phyloP scores from a whole-genome alignment of 805 yeast species.

The Lipomyces anomalus region DNA sequence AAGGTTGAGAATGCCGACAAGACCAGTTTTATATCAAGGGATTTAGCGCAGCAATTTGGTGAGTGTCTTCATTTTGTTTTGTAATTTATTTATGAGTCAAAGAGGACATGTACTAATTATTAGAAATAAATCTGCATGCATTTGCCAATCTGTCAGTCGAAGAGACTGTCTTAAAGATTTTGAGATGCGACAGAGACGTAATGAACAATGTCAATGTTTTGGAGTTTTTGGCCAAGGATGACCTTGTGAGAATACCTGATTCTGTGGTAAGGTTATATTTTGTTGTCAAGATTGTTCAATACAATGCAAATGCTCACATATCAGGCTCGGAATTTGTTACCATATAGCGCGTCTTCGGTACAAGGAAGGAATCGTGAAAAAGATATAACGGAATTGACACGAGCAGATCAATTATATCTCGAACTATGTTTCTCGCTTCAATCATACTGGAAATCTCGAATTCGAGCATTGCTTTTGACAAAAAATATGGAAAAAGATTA shows the following conservation, averaged over 20 bases:
- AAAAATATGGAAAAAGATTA: slow-evolving; percentile 75
- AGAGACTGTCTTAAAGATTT: slow-evolving; percentile 61
- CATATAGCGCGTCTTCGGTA: slow-evolving; percentile 63
- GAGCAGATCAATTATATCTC: slow-evolving; percentile 80
- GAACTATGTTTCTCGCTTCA: slow-evolving; percentile 78
- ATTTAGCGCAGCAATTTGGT: slow-evolving; percentile 90
- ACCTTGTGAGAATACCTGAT: slow-evolving; percentile 67
- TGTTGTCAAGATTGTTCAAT: background rate
- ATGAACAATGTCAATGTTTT: slow-evolving; percentile 64
- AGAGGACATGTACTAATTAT: too few species aligned
- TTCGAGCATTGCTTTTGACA: slow-evolving; percentile 69
- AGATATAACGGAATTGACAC: slow-evolving; percentile 68
- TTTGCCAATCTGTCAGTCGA: slow-evolving; percentile 58
- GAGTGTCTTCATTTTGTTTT: too few species aligned
- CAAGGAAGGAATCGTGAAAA: slow-evolving; percentile 48
- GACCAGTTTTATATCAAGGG: slow-evolving; percentile 68
- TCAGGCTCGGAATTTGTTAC: slow-evolving; percentile 60
- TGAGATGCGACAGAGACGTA: slow-evolving; percentile 70
- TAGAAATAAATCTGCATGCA: slow-evolving; percentile 83
- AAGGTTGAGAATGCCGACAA: slow-evolving; percentile 49
- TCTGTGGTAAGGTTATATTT: slow-evolving; percentile 36
- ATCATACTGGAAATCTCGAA: slow-evolving; percentile 87
- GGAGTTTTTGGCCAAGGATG: slow-evolving; percentile 76
- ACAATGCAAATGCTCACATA: background rate
- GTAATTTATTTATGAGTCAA: too few species aligned